A percentile compares a stretch with the other conserved stretches of the same genome.
Evolutionary conservation across 257 asterid species (phyloP).

Genomic region (Solanum habrochaites): DNA sequence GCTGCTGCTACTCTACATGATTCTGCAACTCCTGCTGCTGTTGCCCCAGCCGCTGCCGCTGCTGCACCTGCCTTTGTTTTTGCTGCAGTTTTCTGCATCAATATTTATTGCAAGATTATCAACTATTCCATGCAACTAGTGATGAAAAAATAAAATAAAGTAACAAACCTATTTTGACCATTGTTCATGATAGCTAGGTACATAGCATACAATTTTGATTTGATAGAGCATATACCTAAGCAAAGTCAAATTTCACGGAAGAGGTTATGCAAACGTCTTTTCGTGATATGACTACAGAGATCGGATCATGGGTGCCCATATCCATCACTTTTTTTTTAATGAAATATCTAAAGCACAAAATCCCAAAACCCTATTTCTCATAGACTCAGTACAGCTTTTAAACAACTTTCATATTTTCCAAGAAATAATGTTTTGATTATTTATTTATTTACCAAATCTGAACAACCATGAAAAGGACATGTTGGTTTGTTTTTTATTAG

Average conservation of each 20-base stretch:
- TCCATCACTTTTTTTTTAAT: neutral
- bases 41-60: slow-evolving; percentile 35
- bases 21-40: slow-evolving; percentile 36
- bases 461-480: no score
- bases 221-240: slow-evolving; percentile 5
- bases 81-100: slow-evolving; percentile 42
- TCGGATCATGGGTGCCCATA: slow-evolving; percentile 8
- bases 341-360: slow-evolving; percentile 27
- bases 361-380: slow-evolving; percentile 40
- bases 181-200: neutral
- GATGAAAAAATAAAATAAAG: neutral
- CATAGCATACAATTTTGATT: neutral
- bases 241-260: neutral
- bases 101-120: slow-evolving; percentile 11
- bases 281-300: neutral
- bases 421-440: slow-evolving; percentile 28
- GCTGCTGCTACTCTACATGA: slow-evolving; percentile 37
- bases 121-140: neutral
- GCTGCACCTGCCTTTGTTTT: slow-evolving; percentile 13
- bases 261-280: slow-evolving; percentile 13
- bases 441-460: no score
- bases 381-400: slow-evolving; percentile 56
- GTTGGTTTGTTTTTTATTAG: no score
- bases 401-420: slow-evolving; percentile 62
- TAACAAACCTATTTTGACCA: neutral